Percentiles rank a stretch among this genome's conserved stretches.
Evolutionary conservation across 345 rosid species (phyloP).

Genomic region (Murraya paniculata): DNA sequence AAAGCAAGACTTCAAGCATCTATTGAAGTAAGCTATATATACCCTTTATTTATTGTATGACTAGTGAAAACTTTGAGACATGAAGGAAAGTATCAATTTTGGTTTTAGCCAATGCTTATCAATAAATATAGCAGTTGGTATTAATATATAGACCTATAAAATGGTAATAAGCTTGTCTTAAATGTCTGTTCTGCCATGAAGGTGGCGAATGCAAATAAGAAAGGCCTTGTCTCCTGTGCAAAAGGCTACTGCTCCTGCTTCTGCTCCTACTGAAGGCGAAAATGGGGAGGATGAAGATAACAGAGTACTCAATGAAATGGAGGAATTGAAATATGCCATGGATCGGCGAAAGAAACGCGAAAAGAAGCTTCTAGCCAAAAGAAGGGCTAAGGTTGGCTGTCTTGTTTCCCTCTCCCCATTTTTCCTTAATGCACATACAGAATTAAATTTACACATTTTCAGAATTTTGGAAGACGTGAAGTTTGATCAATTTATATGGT

Average conservation of each 20-base stretch:
- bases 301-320: constrained; percentile 88
- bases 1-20: constrained; percentile 90
- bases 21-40: constrained; percentile 63
- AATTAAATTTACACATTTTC: neutral
- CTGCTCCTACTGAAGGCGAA: constrained; percentile 32
- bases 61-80: neutral
- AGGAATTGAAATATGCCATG: constrained; percentile 69
- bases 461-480: neutral
- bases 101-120: neutral
- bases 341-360: constrained; percentile 78
- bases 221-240: constrained; percentile 71
- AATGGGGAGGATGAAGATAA: constrained; percentile 73
- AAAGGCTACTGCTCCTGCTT: constrained; percentile 40
- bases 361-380: constrained; percentile 71
- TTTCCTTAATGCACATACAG: neutral
- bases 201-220: constrained; percentile 86
- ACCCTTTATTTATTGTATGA: neutral
- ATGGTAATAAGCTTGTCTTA: too few relatives aligned
- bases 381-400: constrained; percentile 68
- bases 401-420: neutral
- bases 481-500: neutral
- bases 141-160: neutral
- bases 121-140: neutral
- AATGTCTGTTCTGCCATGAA: constrained; percentile 24
- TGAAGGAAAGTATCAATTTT: neutral